Base-by-base conservation (phyloP, 1,139 yeast species). In the Kodamaea plutei region DNA sequence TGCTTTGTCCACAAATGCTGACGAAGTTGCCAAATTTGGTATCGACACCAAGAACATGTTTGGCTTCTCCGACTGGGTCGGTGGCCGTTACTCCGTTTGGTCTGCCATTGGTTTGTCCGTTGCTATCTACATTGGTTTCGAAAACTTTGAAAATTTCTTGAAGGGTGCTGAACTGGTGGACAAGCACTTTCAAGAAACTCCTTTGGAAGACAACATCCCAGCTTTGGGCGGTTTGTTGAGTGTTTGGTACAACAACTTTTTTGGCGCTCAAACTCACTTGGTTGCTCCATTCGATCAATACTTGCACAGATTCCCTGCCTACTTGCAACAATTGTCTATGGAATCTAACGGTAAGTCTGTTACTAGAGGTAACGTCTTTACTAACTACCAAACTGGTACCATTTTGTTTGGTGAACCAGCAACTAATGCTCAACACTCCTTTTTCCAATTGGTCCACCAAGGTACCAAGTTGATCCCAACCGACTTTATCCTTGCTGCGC, bases 1-100 rank as follows among this genome's bases (percentile, higher is more conserved):
- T 48, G 98, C 98, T 37, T 74, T 91, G 48, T 85, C 96, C 39
- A 91, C 98, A 45, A 91, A 91, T 61, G 95, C 88, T 42, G 69
- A 65, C 35, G 96, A 84, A 64, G 98, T 91, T 41, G 73, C 80
- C 50, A 84, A 85, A 66, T 91, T 91, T 54, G 98, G 98, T 54
- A 91, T 91, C 48, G 97, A 91, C 70, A 79, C 96, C 59, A 83
- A 80, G 63, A 91, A 91, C 73, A 91, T 91, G 98, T 91, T 91
- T 66, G 97, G 95, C 39, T 91, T 91, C 55, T 96, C 88, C 64
- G 82, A 71, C 69, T 91, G 98, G 98, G 98, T 91, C 42, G 98
- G 98, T 55, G 98, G 98, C 55, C 83, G 98, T 66, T 91, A 91
- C 79, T 89, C 97, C 15, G 98, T 91, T 38, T 91, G 98, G 98